phyloP scores from a whole-genome alignment of 139 green algal species.

The Diplosphaera chodatii region DNA sequence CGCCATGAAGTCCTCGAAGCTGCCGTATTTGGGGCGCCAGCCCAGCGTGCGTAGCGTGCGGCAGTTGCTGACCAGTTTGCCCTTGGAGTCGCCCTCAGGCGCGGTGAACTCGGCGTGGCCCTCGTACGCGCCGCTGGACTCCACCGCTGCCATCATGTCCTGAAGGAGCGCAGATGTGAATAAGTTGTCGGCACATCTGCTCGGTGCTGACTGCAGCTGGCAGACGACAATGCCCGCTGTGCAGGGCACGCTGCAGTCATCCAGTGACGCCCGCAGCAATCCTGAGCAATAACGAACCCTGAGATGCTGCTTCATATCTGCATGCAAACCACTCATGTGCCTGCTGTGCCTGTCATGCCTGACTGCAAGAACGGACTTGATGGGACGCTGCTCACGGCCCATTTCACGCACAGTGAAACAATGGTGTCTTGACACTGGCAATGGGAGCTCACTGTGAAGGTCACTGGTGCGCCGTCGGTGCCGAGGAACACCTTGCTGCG shows the following conservation, averaged over 20 bases:
- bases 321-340: too few relatives aligned
- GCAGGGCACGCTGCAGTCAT: too few relatives aligned
- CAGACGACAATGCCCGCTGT: too few relatives aligned
- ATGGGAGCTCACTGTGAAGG: constrained; percentile 42
- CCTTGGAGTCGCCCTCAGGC: constrained; percentile 19
- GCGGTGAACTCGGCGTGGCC: constrained; percentile 38
- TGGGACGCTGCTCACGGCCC: too few relatives aligned
- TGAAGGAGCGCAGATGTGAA: constrained; percentile 5
- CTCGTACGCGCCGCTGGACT: constrained; percentile 21
- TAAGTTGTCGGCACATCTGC: too few relatives aligned
- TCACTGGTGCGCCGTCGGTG: constrained; percentile 64
- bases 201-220: too few relatives aligned
- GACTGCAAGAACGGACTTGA: too few relatives aligned
- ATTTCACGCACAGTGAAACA: too few relatives aligned
- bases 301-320: too few relatives aligned
- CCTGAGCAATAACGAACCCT: too few relatives aligned
- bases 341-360: too few relatives aligned
- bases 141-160: constrained; percentile 51
- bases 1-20: constrained; percentile 47
- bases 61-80: constrained; percentile 68
- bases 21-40: constrained; percentile 71
- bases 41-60: constrained; percentile 46
- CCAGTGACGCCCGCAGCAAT: too few relatives aligned
- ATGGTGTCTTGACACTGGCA: background rate
- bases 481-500: constrained; percentile 55